Evolutionary conservation across 2,329 filamentous ascomycete species (phyloP), one percentile per base, ranked within the genome.

Genomic region (Microdochium nivale): DNA sequence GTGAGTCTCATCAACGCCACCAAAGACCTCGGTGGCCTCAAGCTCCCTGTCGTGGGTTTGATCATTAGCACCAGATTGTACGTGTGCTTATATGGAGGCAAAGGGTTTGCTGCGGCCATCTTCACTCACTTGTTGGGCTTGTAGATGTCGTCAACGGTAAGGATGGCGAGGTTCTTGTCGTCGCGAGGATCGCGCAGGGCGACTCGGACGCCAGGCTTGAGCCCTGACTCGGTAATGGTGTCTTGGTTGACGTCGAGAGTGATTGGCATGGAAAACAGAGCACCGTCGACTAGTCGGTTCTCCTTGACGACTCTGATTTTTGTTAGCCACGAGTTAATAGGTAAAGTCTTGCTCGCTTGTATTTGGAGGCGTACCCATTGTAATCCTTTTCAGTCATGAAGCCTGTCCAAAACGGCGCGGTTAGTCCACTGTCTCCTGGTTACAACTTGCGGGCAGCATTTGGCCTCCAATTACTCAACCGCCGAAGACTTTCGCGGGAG

Each of bases 301-400:
- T 92, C 83, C 70, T 86, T 84, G 60, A 96, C 91, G 58, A 99
- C 94, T 57, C 90, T 94, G 66, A 10, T 19, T 23, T 33, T 50
- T 54, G 59, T 70, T 64, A 73, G 65, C 51, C 30, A 23, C 43
- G 24, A 30, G 57, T 27, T 58, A 51, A 33, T 48, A 21, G 37
- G 13, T 37, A 14, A n/a, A n/a, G n/a, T 4, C 46, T n/a, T 53
- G 19, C 50, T 52, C 25, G 25, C 25, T 23, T 44, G 16, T 40
- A 21, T 13, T 24, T 43, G 25, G 37, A 48, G 23, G 27, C 55
- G 57, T 81, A 92, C 89, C 88, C 85, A 72, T 95, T 87, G 79
- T 96, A 99, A 73, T 99, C 94, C 74, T 90, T 87, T 79, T 99
- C 84, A 71, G 83, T 96, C 87, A 99, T 87, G 78, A 99, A 99